Percentiles rank a stretch among this genome's conserved stretches.
Evolutionary conservation across 2,329 filamentous ascomycete genomes (phyloP).

Genomic region (Camptophora hylomeconis): DNA sequence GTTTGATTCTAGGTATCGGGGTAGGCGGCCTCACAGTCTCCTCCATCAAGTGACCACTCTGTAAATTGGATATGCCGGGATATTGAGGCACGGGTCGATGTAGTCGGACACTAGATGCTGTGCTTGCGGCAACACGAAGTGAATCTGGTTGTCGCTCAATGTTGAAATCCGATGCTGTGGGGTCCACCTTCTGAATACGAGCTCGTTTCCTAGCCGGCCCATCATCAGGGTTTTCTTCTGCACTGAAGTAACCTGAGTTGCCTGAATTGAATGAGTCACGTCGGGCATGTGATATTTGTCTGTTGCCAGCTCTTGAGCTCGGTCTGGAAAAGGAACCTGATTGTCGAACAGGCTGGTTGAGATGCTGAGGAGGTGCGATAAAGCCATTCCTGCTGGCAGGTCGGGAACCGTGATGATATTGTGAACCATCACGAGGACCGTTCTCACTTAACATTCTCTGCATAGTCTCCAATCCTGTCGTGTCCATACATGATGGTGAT

Average conservation of each 20-base stretch:
- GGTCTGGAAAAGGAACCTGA: slow-evolving; percentile 10
- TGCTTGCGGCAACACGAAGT: slow-evolving; percentile 79
- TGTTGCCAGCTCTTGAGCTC: slow-evolving; percentile 12
- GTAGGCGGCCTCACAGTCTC: slow-evolving; percentile 35
- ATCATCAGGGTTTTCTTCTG: slow-evolving; percentile 48
- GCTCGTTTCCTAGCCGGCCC: slow-evolving; percentile 61
- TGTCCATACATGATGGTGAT: slow-evolving; percentile 24
- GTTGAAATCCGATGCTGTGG: slow-evolving; percentile 51
- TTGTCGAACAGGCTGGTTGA: slow-evolving; percentile 8
- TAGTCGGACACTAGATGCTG: slow-evolving; percentile 71
- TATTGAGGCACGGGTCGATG: slow-evolving; percentile 56
- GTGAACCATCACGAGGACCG: slow-evolving; percentile 3
- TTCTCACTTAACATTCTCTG: slow-evolving; percentile 30
- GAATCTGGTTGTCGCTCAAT: slow-evolving; percentile 65
- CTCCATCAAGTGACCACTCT: slow-evolving; percentile 21
- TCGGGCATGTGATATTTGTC: slow-evolving; percentile 25
- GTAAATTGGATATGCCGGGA: slow-evolving; percentile 21
- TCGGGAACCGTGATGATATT: slow-evolving; percentile 9
- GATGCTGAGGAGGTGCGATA: slow-evolving; percentile 7
- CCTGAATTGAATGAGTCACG: slow-evolving; percentile 26
- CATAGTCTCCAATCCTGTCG: slow-evolving; percentile 30
- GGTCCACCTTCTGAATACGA: slow-evolving; percentile 60
- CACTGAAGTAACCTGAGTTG: slow-evolving; percentile 55
- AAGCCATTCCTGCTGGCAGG: slow-evolving; percentile 15
- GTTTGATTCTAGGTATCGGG: slow-evolving; percentile 24